Conservation (phyloP, 129 eudicot species). For the Apium graveolens region DNA sequence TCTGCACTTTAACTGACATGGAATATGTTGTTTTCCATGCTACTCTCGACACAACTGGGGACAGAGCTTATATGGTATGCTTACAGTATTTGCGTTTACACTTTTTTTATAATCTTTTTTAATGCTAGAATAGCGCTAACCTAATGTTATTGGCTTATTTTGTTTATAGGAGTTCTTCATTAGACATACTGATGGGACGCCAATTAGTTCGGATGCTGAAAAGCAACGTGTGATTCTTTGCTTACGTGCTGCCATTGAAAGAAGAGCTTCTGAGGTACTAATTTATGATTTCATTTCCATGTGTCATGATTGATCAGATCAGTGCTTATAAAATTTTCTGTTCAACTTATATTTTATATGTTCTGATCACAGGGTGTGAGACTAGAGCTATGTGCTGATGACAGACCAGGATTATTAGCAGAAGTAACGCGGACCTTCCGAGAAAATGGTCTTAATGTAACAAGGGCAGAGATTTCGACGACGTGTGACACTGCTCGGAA, state of each 20-base stretch:
- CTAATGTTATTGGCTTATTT: not conserved
- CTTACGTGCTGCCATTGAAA: conserved; percentile 63
- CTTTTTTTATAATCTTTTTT: not conserved
- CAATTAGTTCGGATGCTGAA: conserved; percentile 85
- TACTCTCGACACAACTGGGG: conserved; percentile 42
- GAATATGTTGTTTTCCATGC: conserved; percentile 66
- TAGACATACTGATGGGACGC: conserved; percentile 71
- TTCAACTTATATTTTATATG: not conserved
- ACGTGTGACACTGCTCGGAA: conserved; percentile 33
- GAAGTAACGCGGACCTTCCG: conserved; percentile 63
- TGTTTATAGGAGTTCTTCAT: conserved; percentile 65
- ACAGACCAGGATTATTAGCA: conserved; percentile 45
- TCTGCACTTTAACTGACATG: conserved; percentile 69
- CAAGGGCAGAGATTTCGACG: conserved; percentile 67
- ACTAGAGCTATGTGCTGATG: conserved; percentile 47
- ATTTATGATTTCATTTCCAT: not conserved
- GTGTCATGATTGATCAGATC: not conserved
- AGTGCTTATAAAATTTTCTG: not conserved
- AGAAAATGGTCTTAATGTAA: conserved; percentile 60
- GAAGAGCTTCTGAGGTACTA: conserved; percentile 78
- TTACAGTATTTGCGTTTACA: not conserved
- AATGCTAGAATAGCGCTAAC: not conserved
- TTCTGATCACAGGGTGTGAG: conserved; percentile 51
- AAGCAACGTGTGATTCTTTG: conserved; percentile 71
- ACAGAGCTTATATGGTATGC: conserved; percentile 50